A percentile compares a stretch with the other conserved stretches of the same genome.
These are phyloP conservation scores for Dovyalis caffra DNA, from an alignment of 345 rosid genomes.

Conservation along the genomic window DNA sequence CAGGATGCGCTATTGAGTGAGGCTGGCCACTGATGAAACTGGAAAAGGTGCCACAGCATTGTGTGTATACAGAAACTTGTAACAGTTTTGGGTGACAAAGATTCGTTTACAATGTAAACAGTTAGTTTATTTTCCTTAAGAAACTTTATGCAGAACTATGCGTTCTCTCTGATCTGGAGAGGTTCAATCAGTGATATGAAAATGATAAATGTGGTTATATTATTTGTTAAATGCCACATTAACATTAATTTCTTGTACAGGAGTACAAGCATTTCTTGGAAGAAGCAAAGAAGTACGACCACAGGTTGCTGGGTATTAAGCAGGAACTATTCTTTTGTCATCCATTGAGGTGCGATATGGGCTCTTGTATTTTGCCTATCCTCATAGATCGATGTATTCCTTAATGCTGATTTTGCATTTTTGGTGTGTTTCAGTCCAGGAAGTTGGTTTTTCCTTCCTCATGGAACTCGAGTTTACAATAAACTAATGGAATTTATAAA, in stretches of 20 bases:
- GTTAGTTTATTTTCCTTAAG: neutral
- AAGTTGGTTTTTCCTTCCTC: slow-evolving; percentile 97
- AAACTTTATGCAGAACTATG: neutral
- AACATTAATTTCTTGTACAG: slow-evolving; percentile 35
- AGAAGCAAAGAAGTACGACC: slow-evolving; percentile 96
- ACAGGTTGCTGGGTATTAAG: slow-evolving; percentile 77
- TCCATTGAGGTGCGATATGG: slow-evolving; percentile 55
- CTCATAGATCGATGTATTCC: slow-evolving; percentile 4
- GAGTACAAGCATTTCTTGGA: slow-evolving; percentile 65
- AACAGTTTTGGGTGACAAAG: neutral
- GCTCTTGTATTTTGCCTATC: slow-evolving; percentile 6
- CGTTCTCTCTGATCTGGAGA: neutral
- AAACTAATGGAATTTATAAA: slow-evolving; percentile 75
- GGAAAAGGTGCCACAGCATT: neutral
- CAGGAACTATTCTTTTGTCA: slow-evolving; percentile 95
- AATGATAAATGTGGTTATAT: neutral
- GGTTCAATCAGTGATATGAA: neutral
- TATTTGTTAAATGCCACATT: neutral
- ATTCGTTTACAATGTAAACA: neutral
- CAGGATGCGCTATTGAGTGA: neutral
- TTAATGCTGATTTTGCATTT: slow-evolving; percentile 12
- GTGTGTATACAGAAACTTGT: neutral
- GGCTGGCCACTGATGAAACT: neutral
- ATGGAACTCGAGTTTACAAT: slow-evolving; percentile 84
- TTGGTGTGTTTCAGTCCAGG: slow-evolving; percentile 73